Evolutionary conservation across 169 alveolate genomes (phyloP).

Genomic region (Perkinsus marinus): DNA sequence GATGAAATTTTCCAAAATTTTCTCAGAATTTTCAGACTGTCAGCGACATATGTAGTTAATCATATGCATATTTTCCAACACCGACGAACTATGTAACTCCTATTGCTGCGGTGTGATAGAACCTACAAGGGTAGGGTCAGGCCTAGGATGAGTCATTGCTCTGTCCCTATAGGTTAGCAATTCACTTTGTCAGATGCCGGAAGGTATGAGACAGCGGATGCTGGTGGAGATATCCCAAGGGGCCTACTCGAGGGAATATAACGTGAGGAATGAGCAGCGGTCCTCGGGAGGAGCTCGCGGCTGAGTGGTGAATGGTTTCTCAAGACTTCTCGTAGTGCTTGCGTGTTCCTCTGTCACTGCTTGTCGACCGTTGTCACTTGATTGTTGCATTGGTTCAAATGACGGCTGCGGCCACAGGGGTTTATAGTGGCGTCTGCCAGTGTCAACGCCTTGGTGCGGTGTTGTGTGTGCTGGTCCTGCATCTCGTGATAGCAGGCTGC

Average conservation of each 20-base stretch:
- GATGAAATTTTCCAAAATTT: too few relatives aligned
- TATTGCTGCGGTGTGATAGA: too few relatives aligned
- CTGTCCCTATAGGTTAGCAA: too few relatives aligned
- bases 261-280: not conserved
- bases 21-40: too few relatives aligned
- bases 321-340: not conserved
- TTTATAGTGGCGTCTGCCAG: not conserved
- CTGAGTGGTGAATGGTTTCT: not conserved
- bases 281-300: not conserved
- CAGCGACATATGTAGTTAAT: too few relatives aligned
- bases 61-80: too few relatives aligned
- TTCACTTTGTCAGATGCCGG: not conserved
- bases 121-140: too few relatives aligned
- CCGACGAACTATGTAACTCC: too few relatives aligned
- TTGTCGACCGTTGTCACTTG: too few relatives aligned
- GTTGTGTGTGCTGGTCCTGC: not conserved
- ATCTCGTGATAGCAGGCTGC: not conserved
- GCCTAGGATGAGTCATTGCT: too few relatives aligned
- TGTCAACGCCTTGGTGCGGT: not conserved
- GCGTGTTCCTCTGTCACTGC: not conserved
- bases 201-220: not conserved
- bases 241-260: not conserved
- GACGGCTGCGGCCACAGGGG: not conserved
- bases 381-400: not conserved
- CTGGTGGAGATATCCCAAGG: not conserved